Conservation (phyloP, 177 flowering plant species). For the Vitis hybrid region DNA sequence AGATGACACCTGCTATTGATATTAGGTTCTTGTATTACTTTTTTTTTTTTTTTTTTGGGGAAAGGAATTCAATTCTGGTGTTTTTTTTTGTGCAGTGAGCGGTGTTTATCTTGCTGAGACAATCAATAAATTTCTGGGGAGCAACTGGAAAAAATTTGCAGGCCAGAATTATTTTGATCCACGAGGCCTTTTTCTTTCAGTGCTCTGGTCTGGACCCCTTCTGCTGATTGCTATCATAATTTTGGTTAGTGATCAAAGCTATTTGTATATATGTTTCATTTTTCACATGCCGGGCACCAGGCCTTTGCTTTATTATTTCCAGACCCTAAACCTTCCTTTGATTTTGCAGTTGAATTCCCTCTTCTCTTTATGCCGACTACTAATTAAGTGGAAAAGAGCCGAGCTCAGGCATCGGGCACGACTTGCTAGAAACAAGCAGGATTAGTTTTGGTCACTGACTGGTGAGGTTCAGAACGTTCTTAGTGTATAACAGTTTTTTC, state of each 20-base stretch:
- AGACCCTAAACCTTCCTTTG: neutral
- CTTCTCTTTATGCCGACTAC: slow-evolving; percentile 62
- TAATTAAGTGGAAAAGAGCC: slow-evolving; percentile 86
- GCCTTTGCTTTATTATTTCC: neutral
- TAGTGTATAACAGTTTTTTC: too few relatives aligned
- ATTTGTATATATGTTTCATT: neutral
- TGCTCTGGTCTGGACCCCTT: slow-evolving; percentile 96
- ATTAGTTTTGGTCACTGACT: slow-evolving; percentile 25
- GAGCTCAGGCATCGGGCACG: slow-evolving; percentile 88
- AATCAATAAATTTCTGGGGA: slow-evolving; percentile 53
- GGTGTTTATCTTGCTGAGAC: slow-evolving; percentile 92
- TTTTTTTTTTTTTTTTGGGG: too few relatives aligned
- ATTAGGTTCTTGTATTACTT: too few relatives aligned
- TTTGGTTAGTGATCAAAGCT: slow-evolving; percentile 57
- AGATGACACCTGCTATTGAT: too few relatives aligned
- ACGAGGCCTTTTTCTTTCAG: slow-evolving; percentile 75
- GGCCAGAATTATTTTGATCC: slow-evolving; percentile 84
- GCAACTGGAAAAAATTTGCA: slow-evolving; percentile 83
- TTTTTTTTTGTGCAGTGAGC: slow-evolving; percentile 50
- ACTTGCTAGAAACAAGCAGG: slow-evolving; percentile 61
- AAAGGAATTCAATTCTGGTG: neutral
- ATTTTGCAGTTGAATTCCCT: slow-evolving; percentile 75
- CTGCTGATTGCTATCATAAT: slow-evolving; percentile 67
- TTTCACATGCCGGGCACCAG: neutral
- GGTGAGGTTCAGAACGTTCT: too few relatives aligned